Evolutionary conservation across 106 monocot species (phyloP), one percentile per base, ranked within the genome.

Genomic region (Posidonia australis): DNA sequence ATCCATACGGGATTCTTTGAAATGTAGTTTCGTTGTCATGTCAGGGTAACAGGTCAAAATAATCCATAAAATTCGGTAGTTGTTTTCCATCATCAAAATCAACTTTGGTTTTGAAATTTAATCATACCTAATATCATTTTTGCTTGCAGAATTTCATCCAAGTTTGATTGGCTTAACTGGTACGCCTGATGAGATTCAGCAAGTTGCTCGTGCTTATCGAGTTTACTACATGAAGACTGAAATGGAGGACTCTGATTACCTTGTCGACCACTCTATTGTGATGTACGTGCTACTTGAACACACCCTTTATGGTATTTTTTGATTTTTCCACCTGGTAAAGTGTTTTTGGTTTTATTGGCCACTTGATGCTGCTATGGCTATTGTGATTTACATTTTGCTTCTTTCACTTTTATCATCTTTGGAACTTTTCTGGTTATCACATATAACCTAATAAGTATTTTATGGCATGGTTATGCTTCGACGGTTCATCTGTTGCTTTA

Each of bases 191-290:
- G 86, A 84, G 44, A 58, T 90, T 58, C 71, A 68, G 56, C 72
- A 86, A 78, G 82, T 76, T 69, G 89, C 94, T 29, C 89, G 89
- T 73, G 79, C 94, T 54, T 90, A 86, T 72, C 81, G 94, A 69
- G 94, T 94, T 65, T 94, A 94, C 62, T 94, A 94, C 55, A 94
- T 90, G 89, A 89, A 90, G 76, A 94, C 94, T 17, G 94, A 94
- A 71, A 79, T 90, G 69, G 86, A 94, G 54, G 94, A 67, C 31
- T 77, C 86, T 29, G 94, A 94, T 76, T 94, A 94, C 61, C 94
- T 94, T 57, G 94, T 94, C 18, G 94, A 94, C 53, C 94, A 94
- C 76, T 94, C 94, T 42, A 94, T 90, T 76, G 94, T 94, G 64
- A 94, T 94, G 94, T 94, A 82, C 27, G 83, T 81, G 12, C 43